Evolutionary conservation across 2,329 filamentous ascomycete species (phyloP), one percentile per base, ranked within the genome.

Genomic region (Chrysosporium keratinophilum): DNA sequence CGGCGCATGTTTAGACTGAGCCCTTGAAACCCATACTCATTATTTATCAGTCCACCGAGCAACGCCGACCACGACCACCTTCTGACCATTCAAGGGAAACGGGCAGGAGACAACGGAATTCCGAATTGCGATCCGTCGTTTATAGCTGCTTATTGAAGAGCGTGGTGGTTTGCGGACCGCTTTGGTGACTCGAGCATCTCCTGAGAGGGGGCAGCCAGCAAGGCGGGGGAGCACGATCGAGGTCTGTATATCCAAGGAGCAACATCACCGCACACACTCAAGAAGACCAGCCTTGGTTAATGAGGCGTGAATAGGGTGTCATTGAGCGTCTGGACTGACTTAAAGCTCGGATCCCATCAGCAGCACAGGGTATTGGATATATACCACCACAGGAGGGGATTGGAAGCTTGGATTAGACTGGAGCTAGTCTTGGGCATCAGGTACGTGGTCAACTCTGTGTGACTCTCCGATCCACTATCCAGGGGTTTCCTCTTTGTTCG

Each of bases 1-100:
- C 40, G 42, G 41, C 50, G 50, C 50, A 17, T 46, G 50, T 46
- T 46, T 52, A 19, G 50, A 45, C 50, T 52, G 45, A 42, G 42
- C 42, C 43, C 50, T 52, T 46, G 50, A 52, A 52, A 52, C 50
- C 42, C 34, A 52, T 19, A 33, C n/a, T 33, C 15, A 28, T 28
- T 9, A 20, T 35, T 35, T 41, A 46, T 52, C 42, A 33, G 34
- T 31, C 42, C 41, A 41, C 23, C 41, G 39, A 9, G n/a, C 42
- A 12, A 31, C 50, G 9, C 42, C 50, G 23, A 52, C 50, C 46
- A 20, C n/a, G 39, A 15, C 17, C 17, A 19, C 15, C 31, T 14
- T 39, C 2, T 23, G 45, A 48, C 17, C 33, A n/a, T 20, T 28
- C 11, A 11, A 28, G 33, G 37, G 14, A 10, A 15, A 9, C 39